Percentiles rank a stretch among this genome's conserved stretches.
Evolutionary conservation across 2,329 filamentous ascomycete genomes (phyloP).

Genomic region (Chaetomiaceae sp.): DNA sequence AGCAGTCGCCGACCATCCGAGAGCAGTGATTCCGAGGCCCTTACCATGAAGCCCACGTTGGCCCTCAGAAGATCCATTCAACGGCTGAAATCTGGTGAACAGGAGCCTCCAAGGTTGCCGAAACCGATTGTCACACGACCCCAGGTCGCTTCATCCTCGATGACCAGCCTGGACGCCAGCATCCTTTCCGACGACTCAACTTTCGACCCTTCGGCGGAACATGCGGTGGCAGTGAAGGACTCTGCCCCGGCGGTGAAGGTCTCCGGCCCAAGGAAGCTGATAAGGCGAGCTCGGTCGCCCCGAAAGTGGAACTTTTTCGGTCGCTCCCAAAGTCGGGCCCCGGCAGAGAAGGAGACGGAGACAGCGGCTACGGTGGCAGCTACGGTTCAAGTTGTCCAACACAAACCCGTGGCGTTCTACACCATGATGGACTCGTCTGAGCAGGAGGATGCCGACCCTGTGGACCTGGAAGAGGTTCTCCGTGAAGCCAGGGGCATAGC

Average conservation of each 20-base stretch:
- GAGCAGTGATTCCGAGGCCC: slow-evolving; percentile 51
- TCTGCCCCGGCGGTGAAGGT: slow-evolving; percentile 23
- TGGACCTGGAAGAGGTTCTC: slow-evolving; percentile 45
- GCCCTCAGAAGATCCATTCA: slow-evolving; percentile 54
- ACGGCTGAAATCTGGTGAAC: slow-evolving; percentile 43
- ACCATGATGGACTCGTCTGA: slow-evolving; percentile 59
- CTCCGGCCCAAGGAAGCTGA: slow-evolving; percentile 47
- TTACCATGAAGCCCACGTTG: slow-evolving; percentile 46
- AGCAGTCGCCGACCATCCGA: slow-evolving; percentile 47
- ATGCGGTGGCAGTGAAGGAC: slow-evolving; percentile 30
- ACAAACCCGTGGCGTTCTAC: slow-evolving; percentile 55
- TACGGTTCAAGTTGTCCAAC: slow-evolving; percentile 45
- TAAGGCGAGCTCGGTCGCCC: slow-evolving; percentile 52
- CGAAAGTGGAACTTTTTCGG: slow-evolving; percentile 63
- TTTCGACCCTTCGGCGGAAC: slow-evolving; percentile 37
- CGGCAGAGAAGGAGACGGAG: slow-evolving; percentile 36
- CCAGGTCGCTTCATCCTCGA: slow-evolving; percentile 41
- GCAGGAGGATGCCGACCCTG: slow-evolving; percentile 39
- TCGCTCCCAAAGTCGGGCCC: slow-evolving; percentile 45
- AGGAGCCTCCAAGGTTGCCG: slow-evolving; percentile 44
- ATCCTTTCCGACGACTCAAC: slow-evolving; percentile 55
- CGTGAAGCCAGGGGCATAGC: slow-evolving; percentile 44
- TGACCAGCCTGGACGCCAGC: slow-evolving; percentile 54
- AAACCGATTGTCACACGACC: slow-evolving; percentile 47
- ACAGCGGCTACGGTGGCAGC: slow-evolving; percentile 39